Evolutionary conservation across 2,329 filamentous ascomycete species (phyloP), one percentile per base, ranked within the genome.

Genomic region (Domatiomyces catenatus): DNA sequence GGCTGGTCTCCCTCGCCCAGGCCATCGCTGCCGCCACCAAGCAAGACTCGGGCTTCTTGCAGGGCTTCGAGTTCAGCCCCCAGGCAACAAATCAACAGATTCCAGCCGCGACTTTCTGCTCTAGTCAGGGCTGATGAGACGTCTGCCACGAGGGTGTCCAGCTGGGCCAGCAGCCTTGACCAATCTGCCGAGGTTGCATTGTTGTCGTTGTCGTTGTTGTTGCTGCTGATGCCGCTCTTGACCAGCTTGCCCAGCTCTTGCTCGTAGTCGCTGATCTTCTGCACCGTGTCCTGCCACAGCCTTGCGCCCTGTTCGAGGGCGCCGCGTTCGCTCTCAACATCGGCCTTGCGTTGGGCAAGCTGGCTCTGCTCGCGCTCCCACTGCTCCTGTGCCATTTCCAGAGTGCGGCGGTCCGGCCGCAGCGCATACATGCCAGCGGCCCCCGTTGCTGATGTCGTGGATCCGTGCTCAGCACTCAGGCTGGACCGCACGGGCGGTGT

Each of bases 41-140:
- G 61, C 52, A 69, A 58, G 8, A 49, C 54, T 52, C 61, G 61
- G 12, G 66, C 71, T 59, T 70, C 63, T 39, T 61, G 60, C 45
- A 73, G 62, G 5, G 79, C 77, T 55, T 79, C 76, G 2, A 81
- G 64, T 60, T 83, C 79, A 1, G 79, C 76, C 2, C 76, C 76
- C 52, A 82, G 76, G 49, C 77, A 77, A 51, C 75, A 79, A 22
- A 80, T 71, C 26, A 83, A 68, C 18, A 82, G 63, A 49, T 74
- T 80, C 79, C 79, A 83, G 48, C 72, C 69, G 46, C 69, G 71
- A 4, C 68, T 66, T 49, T 77, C 71, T 1, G 77, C 76, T 17
- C 71, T 57, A 12, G 71, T 66, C 48, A 77, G 59, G 50, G 75
- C 71, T 2, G 64, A 62, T 55, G 77, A 69, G 8, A 82, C 61